Evolutionary conservation across 164 flowering plant species (phyloP).

Genomic region (Magnolia sinica): DNA sequence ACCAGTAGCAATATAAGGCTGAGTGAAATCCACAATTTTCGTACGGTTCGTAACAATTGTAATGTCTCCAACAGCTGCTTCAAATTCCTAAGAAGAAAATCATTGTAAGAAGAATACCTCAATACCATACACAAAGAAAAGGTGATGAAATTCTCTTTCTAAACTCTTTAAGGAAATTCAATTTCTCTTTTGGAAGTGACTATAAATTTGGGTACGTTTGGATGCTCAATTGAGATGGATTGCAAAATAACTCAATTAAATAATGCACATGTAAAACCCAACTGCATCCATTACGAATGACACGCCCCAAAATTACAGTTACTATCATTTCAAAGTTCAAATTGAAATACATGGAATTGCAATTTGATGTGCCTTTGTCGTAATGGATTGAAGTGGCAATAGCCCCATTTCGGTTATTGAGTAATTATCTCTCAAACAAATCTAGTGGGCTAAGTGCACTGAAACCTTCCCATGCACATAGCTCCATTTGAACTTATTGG

Average conservation of each 20-base stretch:
- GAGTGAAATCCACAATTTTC: conserved; percentile 68
- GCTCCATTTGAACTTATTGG: too few species aligned
- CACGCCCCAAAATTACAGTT: neutral
- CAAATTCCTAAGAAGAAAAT: conserved; percentile 43
- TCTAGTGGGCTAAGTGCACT: too few species aligned
- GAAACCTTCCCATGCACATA: too few species aligned
- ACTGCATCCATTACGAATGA: neutral
- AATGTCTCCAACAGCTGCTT: conserved; percentile 83
- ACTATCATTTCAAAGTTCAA: neutral
- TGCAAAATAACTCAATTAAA: neutral
- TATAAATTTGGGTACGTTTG: neutral
- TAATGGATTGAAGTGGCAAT: neutral
- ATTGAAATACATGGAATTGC: neutral
- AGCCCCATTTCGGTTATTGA: neutral
- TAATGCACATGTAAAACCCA: neutral
- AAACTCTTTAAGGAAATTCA: neutral
- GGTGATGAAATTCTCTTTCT: neutral
- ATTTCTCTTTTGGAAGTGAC: too few species aligned
- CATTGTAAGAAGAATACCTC: neutral
- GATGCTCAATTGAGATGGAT: neutral
- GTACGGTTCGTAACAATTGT: conserved; percentile 68
- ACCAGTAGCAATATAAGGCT: conserved; percentile 67
- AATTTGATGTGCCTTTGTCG: neutral
- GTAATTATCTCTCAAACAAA: too few species aligned
- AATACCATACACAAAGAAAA: neutral